phyloP scores from a whole-genome alignment of 2,329 filamentous ascomycete species.

The Xylariales sp. region DNA sequence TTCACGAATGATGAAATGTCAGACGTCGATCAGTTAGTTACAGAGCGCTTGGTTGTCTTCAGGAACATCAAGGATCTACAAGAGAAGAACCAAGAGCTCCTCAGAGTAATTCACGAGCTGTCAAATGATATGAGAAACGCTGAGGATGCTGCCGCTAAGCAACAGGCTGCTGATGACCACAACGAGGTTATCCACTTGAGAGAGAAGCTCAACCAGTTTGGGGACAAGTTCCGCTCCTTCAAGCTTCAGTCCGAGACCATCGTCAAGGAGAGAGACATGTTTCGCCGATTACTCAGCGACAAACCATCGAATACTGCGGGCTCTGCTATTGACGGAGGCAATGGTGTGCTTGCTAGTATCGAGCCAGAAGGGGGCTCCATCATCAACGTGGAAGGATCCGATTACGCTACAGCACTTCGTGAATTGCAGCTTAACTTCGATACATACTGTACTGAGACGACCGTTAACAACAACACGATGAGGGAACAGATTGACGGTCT shows the following conservation, averaged over 20 bases:
- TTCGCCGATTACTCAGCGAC: constrained; percentile 87
- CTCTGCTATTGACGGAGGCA: constrained; percentile 62
- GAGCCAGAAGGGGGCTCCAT: constrained; percentile 54
- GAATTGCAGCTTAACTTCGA: constrained; percentile 90
- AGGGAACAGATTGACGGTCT: constrained; percentile 81
- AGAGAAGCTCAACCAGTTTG: constrained; percentile 67
- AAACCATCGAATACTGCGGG: constrained; percentile 55
- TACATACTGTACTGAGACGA: constrained; percentile 78
- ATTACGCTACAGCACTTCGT: constrained; percentile 73
- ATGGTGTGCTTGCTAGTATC: constrained; percentile 53
- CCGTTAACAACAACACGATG: constrained; percentile 73
- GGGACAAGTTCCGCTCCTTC: constrained; percentile 80
- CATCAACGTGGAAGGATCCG: constrained; percentile 51
- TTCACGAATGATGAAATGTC: constrained; percentile 69
- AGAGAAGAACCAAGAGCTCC: constrained; percentile 78
- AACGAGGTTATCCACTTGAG: constrained; percentile 71
- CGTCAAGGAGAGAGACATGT: constrained; percentile 94
- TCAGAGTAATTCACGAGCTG: constrained; percentile 77
- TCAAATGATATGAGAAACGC: constrained; percentile 88
- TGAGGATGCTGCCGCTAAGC: constrained; percentile 67
- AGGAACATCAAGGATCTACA: constrained; percentile 80
- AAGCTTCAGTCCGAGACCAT: constrained; percentile 85
- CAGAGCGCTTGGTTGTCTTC: constrained; percentile 83
- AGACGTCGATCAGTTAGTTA: constrained; percentile 84
- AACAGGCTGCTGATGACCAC: constrained; percentile 58